Evolutionary conservation across 192 early-diverging fungal species (phyloP), one percentile per base, ranked within the genome.

Genomic region (Funneliformis geosporum): DNA sequence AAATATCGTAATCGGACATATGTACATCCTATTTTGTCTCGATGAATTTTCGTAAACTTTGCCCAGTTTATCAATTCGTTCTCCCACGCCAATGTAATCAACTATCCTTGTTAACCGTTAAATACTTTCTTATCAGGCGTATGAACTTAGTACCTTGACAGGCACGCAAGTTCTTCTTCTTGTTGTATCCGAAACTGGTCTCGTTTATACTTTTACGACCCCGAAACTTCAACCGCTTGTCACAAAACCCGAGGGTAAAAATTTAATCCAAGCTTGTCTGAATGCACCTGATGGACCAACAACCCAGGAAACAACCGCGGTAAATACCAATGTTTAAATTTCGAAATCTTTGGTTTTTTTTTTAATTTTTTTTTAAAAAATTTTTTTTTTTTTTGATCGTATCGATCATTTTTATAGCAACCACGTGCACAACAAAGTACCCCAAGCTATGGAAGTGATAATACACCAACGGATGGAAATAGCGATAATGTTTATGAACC

Each of bases 201-300:
- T 96, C 50, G 96, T 98, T 7, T 97, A 97, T 84, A 97, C 95
- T 28, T 97, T 96, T 83, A 95, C 96, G 9, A 98, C 96, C 42
- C 93, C 93, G 46, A 96, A 96, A 86, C 89, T 98, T 65, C 95
- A 96, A 84, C 95, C 96, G 14, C 88, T 98, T 28, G 95, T 98
- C 76, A 95, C 95, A 27, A 93, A 96, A 83, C 86, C 93, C 18
- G 94, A 97, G 77, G 96, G 95, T 59, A 96, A 97, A 83, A 94
- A 94, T 75, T 87, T 97, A 60, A 98, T 98, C 81, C 96, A 98
- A 82, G 87, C 90, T 7, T 98, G 96, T 82, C 86, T 98, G 65
- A 96, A 96, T 84, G 91, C 94, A n/a, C 91, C 93, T 28, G 96
- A 97, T 77, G 39, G 67, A 33, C 67, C 65, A 9, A 28, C 62